Conservation (phyloP, 768 basidiomycete species). For the Auricularia sp. region DNA sequence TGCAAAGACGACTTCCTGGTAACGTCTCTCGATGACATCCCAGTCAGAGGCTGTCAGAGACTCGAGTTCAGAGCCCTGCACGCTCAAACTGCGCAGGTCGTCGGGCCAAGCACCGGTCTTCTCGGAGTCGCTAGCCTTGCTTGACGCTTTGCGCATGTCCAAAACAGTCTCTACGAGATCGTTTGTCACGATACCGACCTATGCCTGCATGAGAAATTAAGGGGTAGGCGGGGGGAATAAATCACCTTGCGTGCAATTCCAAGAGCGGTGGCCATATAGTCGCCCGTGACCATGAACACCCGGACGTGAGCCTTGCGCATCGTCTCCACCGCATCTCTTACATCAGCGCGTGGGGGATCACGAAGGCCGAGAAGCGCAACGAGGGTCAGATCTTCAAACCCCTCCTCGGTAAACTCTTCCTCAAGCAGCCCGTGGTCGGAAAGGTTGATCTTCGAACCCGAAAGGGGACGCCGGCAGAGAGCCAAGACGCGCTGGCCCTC, state of each 20-base stretch:
- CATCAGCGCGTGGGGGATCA: conserved; percentile 36
- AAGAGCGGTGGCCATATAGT: conserved; percentile 28
- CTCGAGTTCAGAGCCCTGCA: conserved; percentile 36
- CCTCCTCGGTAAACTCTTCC: conserved; percentile 31
- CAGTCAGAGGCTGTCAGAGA: conserved; percentile 29
- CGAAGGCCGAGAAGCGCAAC: conserved; percentile 52
- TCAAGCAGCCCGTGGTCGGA: conserved; percentile 20
- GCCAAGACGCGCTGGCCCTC: conserved; percentile 55
- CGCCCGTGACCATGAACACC: conserved; percentile 26
- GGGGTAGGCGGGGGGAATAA: no score
- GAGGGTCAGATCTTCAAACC: conserved; percentile 38
- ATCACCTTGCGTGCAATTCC: conserved; percentile 25
- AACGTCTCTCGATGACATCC: conserved; percentile 29
- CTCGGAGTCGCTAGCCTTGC: conserved; percentile 11
- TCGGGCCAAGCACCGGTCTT: background rate
- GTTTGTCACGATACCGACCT: conserved; percentile 36
- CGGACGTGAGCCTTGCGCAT: conserved; percentile 22
- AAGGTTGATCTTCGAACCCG: conserved; percentile 18
- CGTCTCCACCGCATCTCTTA: conserved; percentile 14
- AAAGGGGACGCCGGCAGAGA: conserved; percentile 25
- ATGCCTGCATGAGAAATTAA: background rate
- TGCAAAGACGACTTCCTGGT: conserved; percentile 41
- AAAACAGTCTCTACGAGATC: conserved; percentile 26
- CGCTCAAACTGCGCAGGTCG: conserved; percentile 26
- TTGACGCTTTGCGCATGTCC: conserved; percentile 17